A percentile compares a stretch with the other conserved stretches of the same genome.
Evolutionary conservation across 768 basidiomycete genomes (phyloP).

Genomic region (Trametes sanguinea): DNA sequence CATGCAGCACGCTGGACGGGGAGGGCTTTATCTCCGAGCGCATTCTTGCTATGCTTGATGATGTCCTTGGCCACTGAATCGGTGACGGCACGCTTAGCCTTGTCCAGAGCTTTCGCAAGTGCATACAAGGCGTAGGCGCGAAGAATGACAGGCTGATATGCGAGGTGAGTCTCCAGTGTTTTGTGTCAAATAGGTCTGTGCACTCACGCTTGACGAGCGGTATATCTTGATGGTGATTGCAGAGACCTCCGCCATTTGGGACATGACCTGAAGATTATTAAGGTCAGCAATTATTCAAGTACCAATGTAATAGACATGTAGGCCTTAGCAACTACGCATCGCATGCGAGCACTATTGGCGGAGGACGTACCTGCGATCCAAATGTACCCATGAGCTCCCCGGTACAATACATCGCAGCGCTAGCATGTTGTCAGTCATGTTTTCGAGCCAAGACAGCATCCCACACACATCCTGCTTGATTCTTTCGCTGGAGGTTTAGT

Average conservation of each 20-base stretch:
- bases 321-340: no score
- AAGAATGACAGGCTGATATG: conserved; percentile 69
- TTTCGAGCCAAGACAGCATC: background rate
- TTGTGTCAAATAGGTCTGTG: background rate
- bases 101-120: conserved; percentile 75
- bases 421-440: conserved; percentile 32
- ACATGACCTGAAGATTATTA: conserved; percentile 73
- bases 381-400: conserved; percentile 87
- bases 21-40: conserved; percentile 78
- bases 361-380: conserved; percentile 71
- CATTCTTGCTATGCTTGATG: conserved; percentile 76
- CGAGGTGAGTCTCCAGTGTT: conserved; percentile 2
- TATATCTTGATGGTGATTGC: conserved; percentile 64
- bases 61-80: conserved; percentile 81
- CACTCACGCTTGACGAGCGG: conserved; percentile 71
- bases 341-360: background rate
- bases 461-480: conserved; percentile 62
- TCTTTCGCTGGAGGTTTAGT: conserved; percentile 67
- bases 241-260: conserved; percentile 86
- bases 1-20: conserved; percentile 84
- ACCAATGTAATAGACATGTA: no score
- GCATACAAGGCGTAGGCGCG: conserved; percentile 79
- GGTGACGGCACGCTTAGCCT: conserved; percentile 81
- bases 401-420: conserved; percentile 82
- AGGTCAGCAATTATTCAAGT: no score